phyloP scores from a whole-genome alignment of 1,139 yeast genomes.

The Pneumocystis sp. region DNA sequence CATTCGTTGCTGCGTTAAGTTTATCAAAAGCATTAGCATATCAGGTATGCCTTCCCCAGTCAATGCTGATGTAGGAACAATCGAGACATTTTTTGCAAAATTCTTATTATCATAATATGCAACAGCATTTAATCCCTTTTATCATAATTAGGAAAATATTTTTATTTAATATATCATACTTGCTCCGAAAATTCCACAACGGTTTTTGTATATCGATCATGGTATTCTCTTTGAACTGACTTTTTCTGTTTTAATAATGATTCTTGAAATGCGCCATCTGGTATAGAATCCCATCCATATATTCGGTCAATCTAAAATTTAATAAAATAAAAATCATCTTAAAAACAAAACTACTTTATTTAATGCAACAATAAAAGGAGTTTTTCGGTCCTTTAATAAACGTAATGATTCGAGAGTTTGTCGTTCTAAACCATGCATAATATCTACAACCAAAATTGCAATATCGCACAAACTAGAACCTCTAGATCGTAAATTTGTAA shows the following conservation, averaged over 20 bases:
- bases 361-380: conserved; percentile 92
- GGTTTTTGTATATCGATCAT: conserved; percentile 70
- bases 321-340: not conserved
- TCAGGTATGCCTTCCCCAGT: conserved; percentile 99
- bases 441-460: conserved; percentile 94
- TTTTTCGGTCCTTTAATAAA: conserved; percentile 86
- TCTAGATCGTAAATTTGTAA: conserved; percentile 91
- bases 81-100: conserved; percentile 80
- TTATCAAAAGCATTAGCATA: conserved; percentile 85
- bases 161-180: not conserved
- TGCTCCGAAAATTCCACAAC: conserved; percentile 91
- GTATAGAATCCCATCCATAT: conserved; percentile 80
- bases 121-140: conserved; percentile 80
- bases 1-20: conserved; percentile 96
- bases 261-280: conserved; percentile 92
- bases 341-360: conserved; percentile 37
- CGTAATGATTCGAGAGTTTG: conserved; percentile 91
- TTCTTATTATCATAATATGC: conserved; percentile 89
- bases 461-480: conserved; percentile 98
- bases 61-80: conserved; percentile 96
- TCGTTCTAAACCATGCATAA: conserved; percentile 97
- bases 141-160: not conserved
- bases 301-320: conserved; percentile 60
- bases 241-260: conserved; percentile 67
- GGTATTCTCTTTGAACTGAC: conserved; percentile 83